phyloP scores from a whole-genome alignment of 1,139 yeast species.

The Suhomyces anneliseae region DNA sequence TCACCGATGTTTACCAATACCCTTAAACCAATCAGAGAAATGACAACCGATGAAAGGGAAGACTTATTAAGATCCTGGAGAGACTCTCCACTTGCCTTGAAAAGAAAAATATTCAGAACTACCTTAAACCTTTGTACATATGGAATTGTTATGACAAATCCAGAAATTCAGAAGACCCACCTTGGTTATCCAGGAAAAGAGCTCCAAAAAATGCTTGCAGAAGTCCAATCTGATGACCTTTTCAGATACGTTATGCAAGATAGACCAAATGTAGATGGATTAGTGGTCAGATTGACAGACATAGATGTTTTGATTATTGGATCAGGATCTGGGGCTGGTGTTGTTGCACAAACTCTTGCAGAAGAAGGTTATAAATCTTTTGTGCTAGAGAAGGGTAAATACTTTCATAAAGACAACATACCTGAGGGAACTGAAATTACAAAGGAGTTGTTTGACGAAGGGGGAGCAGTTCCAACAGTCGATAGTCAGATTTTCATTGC shows the following conservation, averaged over 20 bases:
- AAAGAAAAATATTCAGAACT: conserved; percentile 32
- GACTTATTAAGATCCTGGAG: conserved; percentile 37
- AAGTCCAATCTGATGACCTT: conserved; percentile 22
- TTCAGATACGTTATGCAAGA: conserved; percentile 34
- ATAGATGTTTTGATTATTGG: conserved; percentile 53
- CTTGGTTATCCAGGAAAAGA: conserved; percentile 38
- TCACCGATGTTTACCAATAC: conserved; percentile 40
- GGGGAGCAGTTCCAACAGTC: conserved; percentile 36
- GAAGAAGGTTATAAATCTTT: conserved; percentile 46
- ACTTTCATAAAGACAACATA: conserved; percentile 36
- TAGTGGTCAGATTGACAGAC: conserved; percentile 36
- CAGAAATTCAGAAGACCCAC: conserved; percentile 36
- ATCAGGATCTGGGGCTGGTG: conserved; percentile 61
- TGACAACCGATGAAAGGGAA: conserved; percentile 34
- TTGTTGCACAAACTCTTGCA: conserved; percentile 51
- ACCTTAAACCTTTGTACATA: conserved; percentile 29
- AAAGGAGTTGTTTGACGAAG: conserved; percentile 39
- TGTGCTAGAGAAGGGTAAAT: conserved; percentile 55
- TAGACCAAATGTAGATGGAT: conserved; percentile 31
- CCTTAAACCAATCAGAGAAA: conserved; percentile 36
- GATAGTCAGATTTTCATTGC: conserved; percentile 41
- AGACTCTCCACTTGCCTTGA: conserved; percentile 33
- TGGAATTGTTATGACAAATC: conserved; percentile 24
- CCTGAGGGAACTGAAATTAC: conserved; percentile 46
- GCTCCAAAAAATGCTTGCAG: conserved; percentile 29